These are phyloP conservation scores for Penicillium frequentans DNA, from an alignment of 2,329 filamentous ascomycete genomes.

Conservation along the genomic window DNA sequence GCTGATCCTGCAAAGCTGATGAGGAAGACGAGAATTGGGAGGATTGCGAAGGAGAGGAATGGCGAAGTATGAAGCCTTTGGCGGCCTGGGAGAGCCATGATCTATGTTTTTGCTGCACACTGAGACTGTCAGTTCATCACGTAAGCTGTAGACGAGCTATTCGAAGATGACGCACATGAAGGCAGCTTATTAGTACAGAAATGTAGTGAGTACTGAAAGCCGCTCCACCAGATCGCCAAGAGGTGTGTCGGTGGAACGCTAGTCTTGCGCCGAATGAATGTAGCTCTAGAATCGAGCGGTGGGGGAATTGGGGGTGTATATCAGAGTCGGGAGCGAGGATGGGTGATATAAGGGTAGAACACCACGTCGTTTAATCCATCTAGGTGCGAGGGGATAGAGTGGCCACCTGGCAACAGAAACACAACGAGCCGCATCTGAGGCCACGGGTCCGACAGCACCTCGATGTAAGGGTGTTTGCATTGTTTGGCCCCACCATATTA, in stretches of 20 bases:
- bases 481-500: conserved; percentile 12
- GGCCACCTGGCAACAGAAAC: conserved; percentile 36
- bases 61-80: conserved; percentile 30
- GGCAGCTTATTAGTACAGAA: conserved; percentile 10
- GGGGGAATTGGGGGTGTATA: neutral
- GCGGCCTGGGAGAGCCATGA: conserved; percentile 33
- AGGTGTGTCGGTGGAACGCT: conserved; percentile 17
- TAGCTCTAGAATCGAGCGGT: conserved; percentile 10
- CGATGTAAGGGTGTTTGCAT: conserved; percentile 21
- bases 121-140: conserved; percentile 15
- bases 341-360: conserved; percentile 1
- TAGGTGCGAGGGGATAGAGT: conserved; percentile 25
- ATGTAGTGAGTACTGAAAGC: neutral
- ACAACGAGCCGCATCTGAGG: conserved; percentile 22
- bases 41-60: conserved; percentile 45
- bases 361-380: conserved; percentile 26
- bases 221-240: conserved; percentile 12
- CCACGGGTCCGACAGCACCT: conserved; percentile 19
- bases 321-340: neutral
- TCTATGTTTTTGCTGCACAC: conserved; percentile 26
- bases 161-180: neutral
- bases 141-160: neutral
- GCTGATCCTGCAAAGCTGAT: conserved; percentile 56
- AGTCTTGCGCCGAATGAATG: conserved; percentile 15
- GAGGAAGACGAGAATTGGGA: conserved; percentile 54